These are phyloP conservation scores for Candida alai DNA, from an alignment of 805 yeast species.

Conservation along the genomic window DNA sequence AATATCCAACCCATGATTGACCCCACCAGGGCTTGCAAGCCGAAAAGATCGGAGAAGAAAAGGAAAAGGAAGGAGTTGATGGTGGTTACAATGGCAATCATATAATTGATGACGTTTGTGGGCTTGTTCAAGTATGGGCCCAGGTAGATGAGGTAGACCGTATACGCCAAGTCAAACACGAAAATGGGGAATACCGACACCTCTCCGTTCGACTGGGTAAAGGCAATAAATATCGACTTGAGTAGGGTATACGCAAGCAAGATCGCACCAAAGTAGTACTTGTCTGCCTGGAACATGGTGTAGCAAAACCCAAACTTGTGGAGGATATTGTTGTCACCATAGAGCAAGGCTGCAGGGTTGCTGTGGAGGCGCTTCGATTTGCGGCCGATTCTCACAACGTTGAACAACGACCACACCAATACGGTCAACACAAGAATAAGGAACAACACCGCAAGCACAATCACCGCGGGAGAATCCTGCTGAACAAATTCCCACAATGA, in stretches of 20 bases:
- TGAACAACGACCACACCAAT: constrained; percentile 61
- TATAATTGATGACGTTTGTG: constrained; percentile 72
- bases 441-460: constrained; percentile 74
- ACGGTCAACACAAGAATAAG: constrained; percentile 57
- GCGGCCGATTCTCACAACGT: constrained; percentile 61
- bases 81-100: constrained; percentile 67
- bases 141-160: constrained; percentile 56
- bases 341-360: constrained; percentile 84
- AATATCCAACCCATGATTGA: constrained; percentile 92
- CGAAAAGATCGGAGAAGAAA: constrained; percentile 81
- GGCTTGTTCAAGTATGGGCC: constrained; percentile 80
- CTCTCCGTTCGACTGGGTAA: constrained; percentile 78
- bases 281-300: constrained; percentile 79
- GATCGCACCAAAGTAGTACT: constrained; percentile 80
- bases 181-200: constrained; percentile 76
- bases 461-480: constrained; percentile 83
- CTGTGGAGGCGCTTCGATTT: constrained; percentile 55
- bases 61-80: constrained; percentile 80
- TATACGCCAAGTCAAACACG: constrained; percentile 68
- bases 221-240: constrained; percentile 70
- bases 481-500: constrained; percentile 85
- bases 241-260: constrained; percentile 56
- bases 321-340: constrained; percentile 70
- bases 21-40: constrained; percentile 72
- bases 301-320: constrained; percentile 85